Conservation (phyloP, 352 stramenopile genomes). For the Thraustochytrium sp. region DNA sequence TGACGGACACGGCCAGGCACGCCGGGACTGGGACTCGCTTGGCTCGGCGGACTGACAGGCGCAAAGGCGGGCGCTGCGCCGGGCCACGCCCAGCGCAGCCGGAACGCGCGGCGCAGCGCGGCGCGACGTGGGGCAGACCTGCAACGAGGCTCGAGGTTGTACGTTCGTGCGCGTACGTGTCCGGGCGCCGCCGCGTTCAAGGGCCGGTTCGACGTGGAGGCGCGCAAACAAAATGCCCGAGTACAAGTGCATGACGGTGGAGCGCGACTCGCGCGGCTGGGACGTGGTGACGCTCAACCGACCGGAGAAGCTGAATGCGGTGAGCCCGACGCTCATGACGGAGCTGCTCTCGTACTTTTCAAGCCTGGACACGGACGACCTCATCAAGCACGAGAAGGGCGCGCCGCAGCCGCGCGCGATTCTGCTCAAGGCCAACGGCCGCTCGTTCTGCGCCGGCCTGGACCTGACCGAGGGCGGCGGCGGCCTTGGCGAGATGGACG, state of each 20-base stretch:
- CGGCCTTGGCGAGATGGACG: background rate
- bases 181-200: too few relatives aligned
- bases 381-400: background rate
- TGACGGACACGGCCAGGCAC: too few relatives aligned
- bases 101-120: too few relatives aligned
- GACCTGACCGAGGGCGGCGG: background rate
- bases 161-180: too few relatives aligned
- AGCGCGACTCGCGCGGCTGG: background rate
- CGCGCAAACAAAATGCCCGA: background rate
- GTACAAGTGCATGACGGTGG: background rate
- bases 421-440: background rate
- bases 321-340: background rate
- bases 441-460: background rate
- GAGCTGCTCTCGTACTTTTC: constrained; percentile 20
- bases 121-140: too few relatives aligned
- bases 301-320: background rate
- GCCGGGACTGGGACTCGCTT: too few relatives aligned
- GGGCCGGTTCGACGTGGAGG: too few relatives aligned
- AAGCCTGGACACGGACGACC: background rate
- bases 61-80: too few relatives aligned
- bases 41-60: too few relatives aligned
- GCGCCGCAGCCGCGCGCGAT: background rate
- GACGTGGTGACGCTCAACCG: background rate
- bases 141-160: too few relatives aligned
- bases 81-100: too few relatives aligned